phyloP scores from a whole-genome alignment of 2,329 filamentous ascomycete species.

The Alternaria solani region DNA sequence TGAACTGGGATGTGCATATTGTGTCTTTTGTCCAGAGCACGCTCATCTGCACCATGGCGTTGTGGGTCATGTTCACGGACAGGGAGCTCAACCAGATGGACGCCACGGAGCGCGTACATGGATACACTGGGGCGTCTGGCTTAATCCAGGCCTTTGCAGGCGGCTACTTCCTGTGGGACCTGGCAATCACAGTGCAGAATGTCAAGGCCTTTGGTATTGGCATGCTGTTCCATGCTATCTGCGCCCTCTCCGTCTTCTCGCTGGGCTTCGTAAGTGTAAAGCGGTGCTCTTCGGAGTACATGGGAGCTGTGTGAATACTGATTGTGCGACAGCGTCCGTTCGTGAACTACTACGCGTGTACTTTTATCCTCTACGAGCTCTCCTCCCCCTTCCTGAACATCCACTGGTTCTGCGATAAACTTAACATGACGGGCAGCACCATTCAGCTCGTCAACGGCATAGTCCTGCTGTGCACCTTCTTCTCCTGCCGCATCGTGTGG shows the following conservation, averaged over 20 bases:
- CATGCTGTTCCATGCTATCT: slow-evolving; percentile 78
- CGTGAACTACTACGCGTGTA: slow-evolving; percentile 80
- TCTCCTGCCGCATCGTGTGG: slow-evolving; percentile 78
- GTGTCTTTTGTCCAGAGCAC: slow-evolving; percentile 82
- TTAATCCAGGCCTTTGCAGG: slow-evolving; percentile 79
- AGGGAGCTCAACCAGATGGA: slow-evolving; percentile 72
- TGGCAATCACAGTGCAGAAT: slow-evolving; percentile 73
- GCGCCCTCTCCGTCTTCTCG: slow-evolving; percentile 76
- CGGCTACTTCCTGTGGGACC: slow-evolving; percentile 87
- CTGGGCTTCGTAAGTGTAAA: slow-evolving; percentile 75
- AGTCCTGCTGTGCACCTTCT: slow-evolving; percentile 75
- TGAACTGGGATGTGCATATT: slow-evolving; percentile 88
- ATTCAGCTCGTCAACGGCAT: slow-evolving; percentile 81
- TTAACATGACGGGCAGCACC: slow-evolving; percentile 77
- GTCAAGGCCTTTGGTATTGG: slow-evolving; percentile 77
- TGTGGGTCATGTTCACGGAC: slow-evolving; percentile 75
- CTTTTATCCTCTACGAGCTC: slow-evolving; percentile 88
- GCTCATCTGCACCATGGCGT: slow-evolving; percentile 74
- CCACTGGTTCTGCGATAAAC: slow-evolving; percentile 92
- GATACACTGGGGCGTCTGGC: slow-evolving; percentile 75
- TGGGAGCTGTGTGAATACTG: background rate
- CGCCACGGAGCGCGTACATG: slow-evolving; percentile 75
- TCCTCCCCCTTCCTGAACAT: slow-evolving; percentile 86
- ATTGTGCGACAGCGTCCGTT: slow-evolving; percentile 71
- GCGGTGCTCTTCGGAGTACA: background rate